Conservation (phyloP, 1,284 basidiomycete genomes). For the Schizopora paradoxa region DNA sequence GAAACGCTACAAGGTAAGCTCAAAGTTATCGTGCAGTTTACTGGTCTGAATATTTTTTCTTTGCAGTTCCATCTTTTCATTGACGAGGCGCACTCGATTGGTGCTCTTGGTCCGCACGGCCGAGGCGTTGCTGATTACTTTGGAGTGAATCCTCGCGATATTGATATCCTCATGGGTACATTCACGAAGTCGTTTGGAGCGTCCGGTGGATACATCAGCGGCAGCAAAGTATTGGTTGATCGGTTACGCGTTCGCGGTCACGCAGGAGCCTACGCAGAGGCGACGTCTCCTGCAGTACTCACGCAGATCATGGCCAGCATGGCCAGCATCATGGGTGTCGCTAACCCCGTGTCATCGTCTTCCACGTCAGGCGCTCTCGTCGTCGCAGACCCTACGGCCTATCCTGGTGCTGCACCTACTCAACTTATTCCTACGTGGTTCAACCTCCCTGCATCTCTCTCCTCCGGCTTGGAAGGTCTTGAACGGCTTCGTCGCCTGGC, state of each 20-base stretch:
- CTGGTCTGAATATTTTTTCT: neutral
- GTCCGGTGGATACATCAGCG: slow-evolving; percentile 93
- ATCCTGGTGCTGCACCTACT: slow-evolving; percentile 61
- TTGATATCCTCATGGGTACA: slow-evolving; percentile 98
- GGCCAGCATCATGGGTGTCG: slow-evolving; percentile 94
- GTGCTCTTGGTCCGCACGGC: slow-evolving; percentile 90
- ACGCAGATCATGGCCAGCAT: slow-evolving; percentile 91
- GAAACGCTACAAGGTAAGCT: slow-evolving; percentile 86
- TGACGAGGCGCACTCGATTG: slow-evolving; percentile 97
- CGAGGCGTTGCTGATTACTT: slow-evolving; percentile 97
- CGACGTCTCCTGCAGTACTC: slow-evolving; percentile 87
- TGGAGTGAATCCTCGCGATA: slow-evolving; percentile 70
- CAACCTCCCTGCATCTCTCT: slow-evolving; percentile 58
- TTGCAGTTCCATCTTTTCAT: slow-evolving; percentile 90
- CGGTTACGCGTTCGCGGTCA: slow-evolving; percentile 80
- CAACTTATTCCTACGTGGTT: slow-evolving; percentile 67
- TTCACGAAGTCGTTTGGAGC: slow-evolving; percentile 99
- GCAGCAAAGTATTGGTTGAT: slow-evolving; percentile 76
- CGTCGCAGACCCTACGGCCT: slow-evolving; percentile 26
- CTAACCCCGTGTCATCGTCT: slow-evolving; percentile 39
- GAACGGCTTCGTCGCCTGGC: slow-evolving; percentile 83
- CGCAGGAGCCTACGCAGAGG: slow-evolving; percentile 84
- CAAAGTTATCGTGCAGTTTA: slow-evolving; percentile 1
- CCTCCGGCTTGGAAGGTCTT: slow-evolving; percentile 80
- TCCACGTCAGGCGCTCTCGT: slow-evolving; percentile 31